These are phyloP conservation scores for Arachnopeziza araneosa DNA, from an alignment of 2,329 filamentous ascomycete genomes.

Conservation along the genomic window DNA sequence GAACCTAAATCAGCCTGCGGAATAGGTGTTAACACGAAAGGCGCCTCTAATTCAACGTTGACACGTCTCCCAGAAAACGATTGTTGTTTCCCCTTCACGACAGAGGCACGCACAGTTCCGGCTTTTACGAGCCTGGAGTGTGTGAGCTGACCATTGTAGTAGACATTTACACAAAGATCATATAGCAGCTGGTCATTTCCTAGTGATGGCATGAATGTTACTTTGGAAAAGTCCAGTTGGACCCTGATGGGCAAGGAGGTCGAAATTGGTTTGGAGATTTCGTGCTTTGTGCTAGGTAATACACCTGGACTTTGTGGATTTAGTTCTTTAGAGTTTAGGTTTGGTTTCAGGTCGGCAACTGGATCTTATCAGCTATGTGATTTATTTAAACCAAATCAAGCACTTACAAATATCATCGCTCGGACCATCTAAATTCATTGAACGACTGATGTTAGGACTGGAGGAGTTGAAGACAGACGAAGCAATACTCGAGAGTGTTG, in stretches of 20 bases:
- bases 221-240: constrained; percentile 5
- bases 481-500: not conserved
- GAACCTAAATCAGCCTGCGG: not conserved
- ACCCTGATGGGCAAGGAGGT: constrained; percentile 9
- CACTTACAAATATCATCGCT: not conserved
- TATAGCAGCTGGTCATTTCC: not conserved
- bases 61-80: constrained; percentile 10
- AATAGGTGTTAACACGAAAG: constrained; percentile 8
- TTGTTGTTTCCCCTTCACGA: constrained; percentile 5
- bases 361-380: not conserved
- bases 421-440: not conserved
- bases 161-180: constrained; percentile 10
- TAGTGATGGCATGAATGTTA: constrained; percentile 7
- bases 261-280: not conserved
- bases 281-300: not conserved
- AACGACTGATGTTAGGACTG: not conserved
- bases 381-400: not conserved
- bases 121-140: constrained; percentile 4
- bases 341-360: not conserved
- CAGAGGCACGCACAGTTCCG: constrained; percentile 1
- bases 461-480: not conserved
- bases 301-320: not conserved
- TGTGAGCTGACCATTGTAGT: constrained; percentile 14
- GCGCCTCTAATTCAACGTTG: constrained; percentile 5
- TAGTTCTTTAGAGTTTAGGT: too few relatives aligned